Base-by-base conservation (phyloP, 2,329 filamentous ascomycete species). In the Penicillium sclerotiorum region DNA sequence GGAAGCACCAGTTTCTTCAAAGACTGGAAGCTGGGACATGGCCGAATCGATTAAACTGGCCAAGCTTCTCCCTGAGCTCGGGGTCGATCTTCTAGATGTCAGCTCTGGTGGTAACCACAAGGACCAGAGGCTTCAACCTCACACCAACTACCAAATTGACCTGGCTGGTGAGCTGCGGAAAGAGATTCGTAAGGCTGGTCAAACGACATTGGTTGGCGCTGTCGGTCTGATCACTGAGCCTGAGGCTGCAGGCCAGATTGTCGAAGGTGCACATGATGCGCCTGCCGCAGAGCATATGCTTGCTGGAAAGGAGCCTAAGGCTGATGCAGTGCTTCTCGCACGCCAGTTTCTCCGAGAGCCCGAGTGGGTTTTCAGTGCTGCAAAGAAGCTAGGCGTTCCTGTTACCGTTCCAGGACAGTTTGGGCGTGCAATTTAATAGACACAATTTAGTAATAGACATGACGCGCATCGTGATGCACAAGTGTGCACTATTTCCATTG, bases 321-420 rank as follows among this genome's bases (percentile, higher is more conserved):
- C 78, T 0, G 79, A 82, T 67, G 74, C 75, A 0, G 68, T 81
- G 20, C 56, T 81, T n/a, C 71, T 82, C 28, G 79, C 74, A 1
- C 69, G 78, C 36, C 79, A 82, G 54, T 81, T 82, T 51, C 72
- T 82, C 71, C 68, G 79, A 7, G 79, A 81, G 63, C 77, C 79
- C 0, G 78, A 80, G 55, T 81, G 79, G 79, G 79, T 81, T 22
- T 53, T 81, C 28, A 75, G 63, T 35, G 77, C 80, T 1, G 79
- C 77, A 8, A 76, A 73, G 66, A 69, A 74, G 57, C 52, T 82
- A 50, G 74, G 71, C 3, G 69, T 81, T 0, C 72, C 79, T 51
- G 66, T 81, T 45, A 70, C 72, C 1, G 74, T 76, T 66, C 77
- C 78, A 4, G 69, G 58, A 37, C 79, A 82, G 58, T 80, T 79